Percentiles rank a stretch among this genome's conserved stretches.
phyloP scores from a whole-genome alignment of 1,139 yeast genomes.

The Blastobotrys persicus region DNA sequence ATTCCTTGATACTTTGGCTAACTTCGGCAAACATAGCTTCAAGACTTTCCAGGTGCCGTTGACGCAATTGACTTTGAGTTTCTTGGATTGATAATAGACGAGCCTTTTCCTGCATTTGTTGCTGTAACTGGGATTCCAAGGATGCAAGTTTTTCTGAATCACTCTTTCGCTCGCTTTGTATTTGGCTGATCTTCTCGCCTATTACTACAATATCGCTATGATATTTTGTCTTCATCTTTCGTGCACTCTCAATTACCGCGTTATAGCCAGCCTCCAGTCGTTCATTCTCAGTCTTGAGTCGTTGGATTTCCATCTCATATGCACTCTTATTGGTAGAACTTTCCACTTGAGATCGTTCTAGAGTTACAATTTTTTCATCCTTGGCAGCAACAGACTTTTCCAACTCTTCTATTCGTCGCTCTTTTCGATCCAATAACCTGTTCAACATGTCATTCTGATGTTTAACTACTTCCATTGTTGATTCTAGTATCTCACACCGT shows the following conservation, averaged over 20 bases:
- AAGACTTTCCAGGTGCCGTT: slow-evolving; percentile 24
- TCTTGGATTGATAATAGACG: slow-evolving; percentile 23
- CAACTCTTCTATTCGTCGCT: slow-evolving; percentile 29
- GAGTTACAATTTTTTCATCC: slow-evolving; percentile 16
- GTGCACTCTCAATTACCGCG: slow-evolving; percentile 26
- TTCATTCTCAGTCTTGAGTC: slow-evolving; percentile 23
- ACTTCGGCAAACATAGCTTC: slow-evolving; percentile 23
- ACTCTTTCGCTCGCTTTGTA: slow-evolving; percentile 21
- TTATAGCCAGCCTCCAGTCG: slow-evolving; percentile 27
- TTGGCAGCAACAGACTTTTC: slow-evolving; percentile 21
- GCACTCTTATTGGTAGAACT: slow-evolving; percentile 10
- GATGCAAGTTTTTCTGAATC: slow-evolving; percentile 22
- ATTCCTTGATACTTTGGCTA: slow-evolving; percentile 19
- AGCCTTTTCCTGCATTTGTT: slow-evolving; percentile 24
- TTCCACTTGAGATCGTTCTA: slow-evolving; percentile 15
- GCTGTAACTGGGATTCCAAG: slow-evolving; percentile 20
- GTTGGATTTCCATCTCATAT: slow-evolving; percentile 13
- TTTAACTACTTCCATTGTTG: slow-evolving; percentile 28
- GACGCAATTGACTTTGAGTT: slow-evolving; percentile 23
- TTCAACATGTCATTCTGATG: slow-evolving; percentile 32
- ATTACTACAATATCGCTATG: slow-evolving; percentile 24
- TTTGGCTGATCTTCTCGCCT: slow-evolving; percentile 17
- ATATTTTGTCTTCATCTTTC: slow-evolving; percentile 22
- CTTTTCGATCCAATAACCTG: slow-evolving; percentile 29
- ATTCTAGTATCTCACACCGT: slow-evolving; percentile 28